Percentiles rank a stretch among this genome's conserved stretches.
Evolutionary conservation across 306 rosid species (phyloP).

Genomic region (Prunus dulcis): DNA sequence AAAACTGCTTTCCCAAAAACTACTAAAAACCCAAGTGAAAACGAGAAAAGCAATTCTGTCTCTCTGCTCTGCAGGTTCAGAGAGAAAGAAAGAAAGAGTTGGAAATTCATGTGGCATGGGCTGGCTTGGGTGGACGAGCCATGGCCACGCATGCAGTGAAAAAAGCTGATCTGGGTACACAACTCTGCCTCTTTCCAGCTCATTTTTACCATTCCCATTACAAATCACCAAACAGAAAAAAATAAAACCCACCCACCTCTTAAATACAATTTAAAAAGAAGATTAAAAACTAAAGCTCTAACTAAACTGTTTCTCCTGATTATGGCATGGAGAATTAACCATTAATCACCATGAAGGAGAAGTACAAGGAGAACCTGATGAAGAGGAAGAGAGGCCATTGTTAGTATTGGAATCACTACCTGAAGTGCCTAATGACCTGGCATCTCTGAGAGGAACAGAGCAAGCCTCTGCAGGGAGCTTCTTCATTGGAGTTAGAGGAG

Average conservation of each 20-base stretch:
- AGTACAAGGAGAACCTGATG: constrained; percentile 73
- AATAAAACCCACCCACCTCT: background rate
- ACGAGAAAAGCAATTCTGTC: constrained; percentile 21
- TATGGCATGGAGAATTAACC: background rate
- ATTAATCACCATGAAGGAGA: constrained; percentile 84
- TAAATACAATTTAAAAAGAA: constrained; percentile 3
- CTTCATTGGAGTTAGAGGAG: constrained; percentile 81
- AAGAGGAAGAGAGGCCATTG: constrained; percentile 59
- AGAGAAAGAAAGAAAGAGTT: constrained; percentile 6
- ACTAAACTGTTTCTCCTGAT: constrained; percentile 3
- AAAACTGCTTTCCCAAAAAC: constrained; percentile 15
- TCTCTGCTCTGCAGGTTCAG: background rate
- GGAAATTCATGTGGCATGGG: constrained; percentile 25
- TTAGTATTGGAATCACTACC: constrained; percentile 66
- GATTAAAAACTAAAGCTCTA: background rate
- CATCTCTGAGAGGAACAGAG: constrained; percentile 69
- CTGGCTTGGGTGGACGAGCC: constrained; percentile 48
- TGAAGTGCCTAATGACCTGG: constrained; percentile 54
- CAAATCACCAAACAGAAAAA: constrained; percentile 23
- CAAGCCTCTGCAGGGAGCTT: constrained; percentile 72
- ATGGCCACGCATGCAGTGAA: constrained; percentile 46
- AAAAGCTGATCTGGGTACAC: constrained; percentile 16
- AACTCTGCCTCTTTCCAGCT: constrained; percentile 12
- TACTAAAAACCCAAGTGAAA: constrained; percentile 27
- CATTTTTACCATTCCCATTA: constrained; percentile 11